These are phyloP conservation scores for Cladosporium sp. DNA, from an alignment of 2,329 filamentous ascomycete genomes.

Conservation along the genomic window DNA sequence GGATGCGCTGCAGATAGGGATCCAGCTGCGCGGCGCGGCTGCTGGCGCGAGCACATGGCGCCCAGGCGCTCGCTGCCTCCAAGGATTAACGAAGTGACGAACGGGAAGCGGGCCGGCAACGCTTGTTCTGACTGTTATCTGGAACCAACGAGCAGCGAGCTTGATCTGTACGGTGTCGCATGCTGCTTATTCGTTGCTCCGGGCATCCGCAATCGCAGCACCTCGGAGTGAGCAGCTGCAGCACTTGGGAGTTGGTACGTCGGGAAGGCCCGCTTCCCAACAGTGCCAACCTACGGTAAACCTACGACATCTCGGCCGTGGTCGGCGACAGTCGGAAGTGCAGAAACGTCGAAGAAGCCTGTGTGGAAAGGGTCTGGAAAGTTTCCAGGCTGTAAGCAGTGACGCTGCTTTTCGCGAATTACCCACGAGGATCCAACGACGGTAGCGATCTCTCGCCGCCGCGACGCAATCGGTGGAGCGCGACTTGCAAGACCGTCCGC, in stretches of 20 bases:
- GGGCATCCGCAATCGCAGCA: conserved; percentile 8
- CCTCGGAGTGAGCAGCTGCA: too few species aligned
- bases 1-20: conserved; percentile 10
- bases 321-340: not conserved
- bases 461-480: conserved; percentile 10
- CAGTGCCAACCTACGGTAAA: not conserved
- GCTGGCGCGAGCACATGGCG: conserved; percentile 10
- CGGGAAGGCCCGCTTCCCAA: conserved; percentile 3
- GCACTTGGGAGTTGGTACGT: not conserved
- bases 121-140: conserved; percentile 11
- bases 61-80: not conserved
- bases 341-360: conserved; percentile 3
- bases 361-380: conserved; percentile 8
- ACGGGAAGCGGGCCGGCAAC: conserved; percentile 4
- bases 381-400: not conserved
- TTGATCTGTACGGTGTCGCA: not conserved
- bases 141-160: conserved; percentile 10
- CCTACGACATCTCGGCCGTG: conserved; percentile 11
- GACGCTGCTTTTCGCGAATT: not conserved
- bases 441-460: conserved; percentile 3
- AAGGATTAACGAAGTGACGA: conserved; percentile 11
- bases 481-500: too few species aligned
- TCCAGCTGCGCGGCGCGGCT: conserved; percentile 8
- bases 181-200: not conserved
- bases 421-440: not conserved